phyloP scores from a whole-genome alignment of 164 flowering plant species.

The Buxus sempervirens region DNA sequence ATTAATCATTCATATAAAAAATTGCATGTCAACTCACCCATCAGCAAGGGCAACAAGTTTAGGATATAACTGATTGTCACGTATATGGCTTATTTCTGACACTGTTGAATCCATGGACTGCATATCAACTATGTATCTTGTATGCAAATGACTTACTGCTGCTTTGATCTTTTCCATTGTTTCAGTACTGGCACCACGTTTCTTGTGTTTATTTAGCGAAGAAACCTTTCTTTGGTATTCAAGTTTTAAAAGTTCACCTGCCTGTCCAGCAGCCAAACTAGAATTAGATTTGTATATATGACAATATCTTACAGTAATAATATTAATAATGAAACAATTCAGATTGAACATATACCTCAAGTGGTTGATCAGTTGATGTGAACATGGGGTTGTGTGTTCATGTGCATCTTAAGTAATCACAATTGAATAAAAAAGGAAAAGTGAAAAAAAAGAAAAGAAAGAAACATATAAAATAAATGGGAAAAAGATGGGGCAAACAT shows the following conservation, averaged over 20 bases:
- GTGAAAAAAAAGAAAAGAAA: too few relatives aligned
- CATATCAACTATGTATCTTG: conserved; percentile 92
- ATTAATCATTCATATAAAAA: too few relatives aligned
- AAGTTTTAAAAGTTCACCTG: conserved; percentile 83
- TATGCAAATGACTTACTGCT: conserved; percentile 92
- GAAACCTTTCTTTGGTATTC: conserved; percentile 83
- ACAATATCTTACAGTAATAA: neutral
- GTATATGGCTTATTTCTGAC: conserved; percentile 67
- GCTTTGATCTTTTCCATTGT: conserved; percentile 87
- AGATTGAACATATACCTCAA: too few relatives aligned
- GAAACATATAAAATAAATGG: too few relatives aligned
- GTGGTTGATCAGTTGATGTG: too few relatives aligned
- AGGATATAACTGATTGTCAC: conserved; percentile 78
- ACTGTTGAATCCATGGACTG: conserved; percentile 93
- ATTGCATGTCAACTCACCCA: conserved; percentile 47
- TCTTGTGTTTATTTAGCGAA: conserved; percentile 69
- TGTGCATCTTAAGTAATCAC: too few relatives aligned
- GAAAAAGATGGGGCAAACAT: too few relatives aligned
- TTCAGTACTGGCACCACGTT: conserved; percentile 54
- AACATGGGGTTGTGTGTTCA: too few relatives aligned
- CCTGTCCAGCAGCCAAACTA: conserved; percentile 39
- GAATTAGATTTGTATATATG: conserved; percentile 1
- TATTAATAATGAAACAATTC: neutral
- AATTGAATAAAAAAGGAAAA: too few relatives aligned
- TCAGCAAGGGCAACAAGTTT: conserved; percentile 69